Evolutionary conservation across 2,329 filamentous ascomycete genomes (phyloP).

Genomic region (Xylaria sp.): DNA sequence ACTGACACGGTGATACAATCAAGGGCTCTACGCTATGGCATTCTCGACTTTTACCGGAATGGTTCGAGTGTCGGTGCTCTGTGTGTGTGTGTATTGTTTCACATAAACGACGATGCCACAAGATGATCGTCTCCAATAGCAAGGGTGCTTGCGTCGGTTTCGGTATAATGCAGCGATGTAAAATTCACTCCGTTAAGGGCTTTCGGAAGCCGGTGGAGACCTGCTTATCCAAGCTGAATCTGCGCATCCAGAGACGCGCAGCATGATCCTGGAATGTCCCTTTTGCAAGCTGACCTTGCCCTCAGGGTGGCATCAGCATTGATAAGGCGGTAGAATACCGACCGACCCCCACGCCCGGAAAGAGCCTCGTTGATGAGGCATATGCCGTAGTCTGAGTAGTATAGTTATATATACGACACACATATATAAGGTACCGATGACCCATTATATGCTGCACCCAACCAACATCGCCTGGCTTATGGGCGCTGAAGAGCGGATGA

Average conservation of each 20-base stretch:
- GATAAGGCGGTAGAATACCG: slow-evolving; percentile 8
- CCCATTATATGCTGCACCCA: neutral
- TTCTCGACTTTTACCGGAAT: slow-evolving; percentile 29
- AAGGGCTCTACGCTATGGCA: slow-evolving; percentile 29
- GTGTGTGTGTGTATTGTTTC: slow-evolving; percentile 29
- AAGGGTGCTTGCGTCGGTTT: slow-evolving; percentile 6
- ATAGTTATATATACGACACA: slow-evolving; percentile 2
- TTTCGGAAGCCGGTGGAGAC: slow-evolving; percentile 2
- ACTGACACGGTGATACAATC: slow-evolving; percentile 23
- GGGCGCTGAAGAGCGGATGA: slow-evolving; percentile 19
- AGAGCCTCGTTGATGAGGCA: slow-evolving; percentile 1
- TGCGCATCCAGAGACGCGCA: slow-evolving; percentile 4
- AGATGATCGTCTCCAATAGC: slow-evolving; percentile 4
- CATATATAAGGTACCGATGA: neutral
- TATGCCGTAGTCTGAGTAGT: slow-evolving; percentile 1
- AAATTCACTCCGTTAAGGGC: slow-evolving; percentile 1
- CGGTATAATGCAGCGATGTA: slow-evolving; percentile 19
- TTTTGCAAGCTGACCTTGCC: slow-evolving; percentile 3
- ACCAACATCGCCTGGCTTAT: slow-evolving; percentile 3
- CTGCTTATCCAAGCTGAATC: slow-evolving; percentile 11
- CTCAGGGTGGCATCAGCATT: slow-evolving; percentile 6
- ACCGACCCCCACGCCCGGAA: slow-evolving; percentile 22
- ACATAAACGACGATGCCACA: slow-evolving; percentile 32
- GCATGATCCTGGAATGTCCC: slow-evolving; percentile 3
- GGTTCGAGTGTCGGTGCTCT: slow-evolving; percentile 28